Base-by-base conservation (phyloP, 176 grass and related monocot genomes). In the Thinopyrum elongatum region DNA sequence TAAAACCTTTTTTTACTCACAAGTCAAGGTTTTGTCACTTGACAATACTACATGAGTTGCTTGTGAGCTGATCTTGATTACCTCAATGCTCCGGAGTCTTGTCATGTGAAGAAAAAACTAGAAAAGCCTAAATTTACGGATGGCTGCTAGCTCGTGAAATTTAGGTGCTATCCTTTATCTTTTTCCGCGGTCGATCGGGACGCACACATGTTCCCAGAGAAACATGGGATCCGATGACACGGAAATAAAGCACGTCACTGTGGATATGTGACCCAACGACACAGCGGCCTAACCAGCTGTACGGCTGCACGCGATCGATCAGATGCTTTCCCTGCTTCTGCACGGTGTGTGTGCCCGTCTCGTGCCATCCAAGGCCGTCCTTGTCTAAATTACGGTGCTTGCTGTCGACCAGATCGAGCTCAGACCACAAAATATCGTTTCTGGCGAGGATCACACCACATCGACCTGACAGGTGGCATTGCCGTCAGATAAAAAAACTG, bases 121-220 rank as follows among this genome's bases (percentile, higher is more conserved):
- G 14, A 86, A 86, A 27, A 70, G 58, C 27, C 2, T 12, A 5
- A 31, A 46, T 11, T 68, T 15, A 79, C 51, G n/a, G 12, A 23
- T 6, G 30, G 8, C 19, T 8, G 41, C 41, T 16, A 47, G 71
- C 82, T 74, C 87, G 82, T 84, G 87, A 73, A 72, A 76, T 55
- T 53, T 63, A 55, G 75, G 65, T 55, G 27, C 1, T 68, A 6
- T 16, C 6, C 2, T 49, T n/a, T 13, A 77, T 35, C 44, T 6
- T 58, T 77, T 77, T 21, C 10, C 29, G 4, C 10, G 75, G 75
- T 2, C 21, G 75, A 83, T 83, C 35, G 39, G 44, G 61, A 76
- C 33, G 77, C 77, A 35, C 67, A 36, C 74, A 12, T 64, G 53
- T 10, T 66, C 71, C 1, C 35, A 4, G 23, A 2, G 19, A 61